Base-by-base conservation (phyloP, 768 basidiomycete genomes). In the Trametes cubensis region DNA sequence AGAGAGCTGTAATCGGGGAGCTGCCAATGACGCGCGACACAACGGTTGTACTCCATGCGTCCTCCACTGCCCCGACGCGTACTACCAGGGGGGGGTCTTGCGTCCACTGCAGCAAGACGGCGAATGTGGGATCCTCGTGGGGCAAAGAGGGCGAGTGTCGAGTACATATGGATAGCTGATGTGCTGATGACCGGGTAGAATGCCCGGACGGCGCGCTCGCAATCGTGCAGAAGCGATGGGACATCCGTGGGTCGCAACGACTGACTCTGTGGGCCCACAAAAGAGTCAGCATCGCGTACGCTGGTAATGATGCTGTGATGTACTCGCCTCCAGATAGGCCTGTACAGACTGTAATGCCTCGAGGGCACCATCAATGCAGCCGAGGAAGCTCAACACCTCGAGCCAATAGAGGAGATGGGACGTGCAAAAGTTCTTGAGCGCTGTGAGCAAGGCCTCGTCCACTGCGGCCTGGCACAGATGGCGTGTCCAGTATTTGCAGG, bases 361-460 rank as follows among this genome's bases (percentile, higher is more conserved):
- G 61, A 50, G 18, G 28, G 61, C 11, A n/a, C 4, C 25, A 41
- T 46, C 15, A 14, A 61, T 56, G n/a, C 55, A 8, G 18, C 51
- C 56, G 14, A 59, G 28, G 5, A 58, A 28, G 30, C 62, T 63
- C 21, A 46, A 39, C 0, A 54, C 61, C 55, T 71, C 70, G 2
- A 71, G 44, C 70, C 70, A 71, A 25, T 69, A 47, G 2, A 71
- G 59, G 2, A 71, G 58, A 46, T 61, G 45, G 15, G 51, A 41
- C 25, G 45, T 44, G 42, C 60, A 64, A 23, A 71, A 70, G 6
- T 45, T 17, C 18, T 28, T 18, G 11, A 28, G 26, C 0, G 50
- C 39, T 1, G 41, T 40, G 2, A 61, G 45, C 18, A 66, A 13
- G 6, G 26, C 46, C 26, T 59, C 34, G 6, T 21, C 17, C 5